phyloP scores from a whole-genome alignment of 495 filamentous ascomycete species.

The Penicillium taxi region DNA sequence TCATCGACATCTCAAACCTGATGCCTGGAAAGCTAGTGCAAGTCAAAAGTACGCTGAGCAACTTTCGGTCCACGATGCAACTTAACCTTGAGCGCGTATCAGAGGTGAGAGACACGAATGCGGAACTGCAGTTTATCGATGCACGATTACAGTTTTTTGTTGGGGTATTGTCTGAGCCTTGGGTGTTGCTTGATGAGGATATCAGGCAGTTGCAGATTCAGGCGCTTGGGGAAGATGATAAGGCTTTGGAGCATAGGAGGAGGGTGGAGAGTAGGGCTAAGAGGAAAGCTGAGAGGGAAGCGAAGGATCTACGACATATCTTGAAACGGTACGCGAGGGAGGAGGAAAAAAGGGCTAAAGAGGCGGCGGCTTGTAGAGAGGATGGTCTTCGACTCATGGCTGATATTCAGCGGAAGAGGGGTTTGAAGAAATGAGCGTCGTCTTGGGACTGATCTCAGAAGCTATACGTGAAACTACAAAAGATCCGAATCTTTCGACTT shows the following conservation, averaged over 20 bases:
- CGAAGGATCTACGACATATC: conserved; percentile 29
- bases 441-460: neutral
- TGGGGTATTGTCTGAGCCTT: conserved; percentile 59
- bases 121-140: conserved; percentile 71
- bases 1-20: conserved; percentile 40
- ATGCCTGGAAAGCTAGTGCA: conserved; percentile 65
- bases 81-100: conserved; percentile 61
- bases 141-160: conserved; percentile 54
- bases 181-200: conserved; percentile 52
- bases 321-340: conserved; percentile 31
- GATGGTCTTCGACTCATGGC: conserved; percentile 27
- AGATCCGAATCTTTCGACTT: too few relatives aligned
- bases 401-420: conserved; percentile 19
- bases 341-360: conserved; percentile 31
- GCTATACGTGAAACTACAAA: too few relatives aligned
- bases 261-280: conserved; percentile 29
- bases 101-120: conserved; percentile 53
- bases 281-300: conserved; percentile 28
- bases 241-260: conserved; percentile 33
- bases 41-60: conserved; percentile 62
- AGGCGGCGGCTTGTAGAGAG: conserved; percentile 26
- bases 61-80: conserved; percentile 57
- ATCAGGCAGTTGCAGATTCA: conserved; percentile 46
- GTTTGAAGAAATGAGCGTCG: too few relatives aligned
- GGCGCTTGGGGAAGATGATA: conserved; percentile 36